Percentiles rank a stretch among this genome's conserved stretches.
Conservation (phyloP, 129 eudicot species). For the Daucus carota region DNA sequence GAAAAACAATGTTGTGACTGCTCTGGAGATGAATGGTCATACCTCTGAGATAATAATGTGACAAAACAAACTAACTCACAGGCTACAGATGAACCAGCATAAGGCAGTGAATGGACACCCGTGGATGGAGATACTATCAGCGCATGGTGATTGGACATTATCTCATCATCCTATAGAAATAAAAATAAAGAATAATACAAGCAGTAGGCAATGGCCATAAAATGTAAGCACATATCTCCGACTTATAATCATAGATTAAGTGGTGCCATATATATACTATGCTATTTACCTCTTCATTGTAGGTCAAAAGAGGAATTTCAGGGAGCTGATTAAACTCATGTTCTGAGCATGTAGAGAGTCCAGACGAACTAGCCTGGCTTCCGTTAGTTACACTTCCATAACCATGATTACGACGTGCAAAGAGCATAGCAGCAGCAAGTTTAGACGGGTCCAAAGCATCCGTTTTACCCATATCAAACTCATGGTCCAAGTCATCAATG, state of each 20-base stretch:
- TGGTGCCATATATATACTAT: background rate
- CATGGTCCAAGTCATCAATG: conserved; percentile 77
- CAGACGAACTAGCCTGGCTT: conserved; percentile 13
- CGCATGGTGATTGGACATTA: conserved; percentile 4
- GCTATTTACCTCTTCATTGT: conserved; percentile 11
- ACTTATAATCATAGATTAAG: background rate
- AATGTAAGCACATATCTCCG: background rate
- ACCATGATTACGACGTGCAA: conserved; percentile 1
- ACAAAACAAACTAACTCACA: conserved; percentile 7
- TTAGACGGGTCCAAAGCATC: conserved; percentile 9
- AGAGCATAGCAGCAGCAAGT: conserved; percentile 1
- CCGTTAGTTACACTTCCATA: conserved; percentile 2
- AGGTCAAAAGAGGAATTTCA: conserved; percentile 13
- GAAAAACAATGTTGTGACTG: background rate
- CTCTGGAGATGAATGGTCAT: background rate
- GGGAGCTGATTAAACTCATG: background rate
- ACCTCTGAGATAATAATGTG: background rate
- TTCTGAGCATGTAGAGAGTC: conserved; percentile 8
- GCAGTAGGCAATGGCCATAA: background rate
- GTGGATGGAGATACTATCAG: background rate
- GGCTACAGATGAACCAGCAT: background rate
- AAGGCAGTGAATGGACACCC: background rate
- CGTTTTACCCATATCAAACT: conserved; percentile 34
- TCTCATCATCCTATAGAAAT: background rate
- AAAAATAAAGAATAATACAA: background rate